phyloP scores from a whole-genome alignment of 192 early-diverging fungal genomes.

The Dissophora ornata region DNA sequence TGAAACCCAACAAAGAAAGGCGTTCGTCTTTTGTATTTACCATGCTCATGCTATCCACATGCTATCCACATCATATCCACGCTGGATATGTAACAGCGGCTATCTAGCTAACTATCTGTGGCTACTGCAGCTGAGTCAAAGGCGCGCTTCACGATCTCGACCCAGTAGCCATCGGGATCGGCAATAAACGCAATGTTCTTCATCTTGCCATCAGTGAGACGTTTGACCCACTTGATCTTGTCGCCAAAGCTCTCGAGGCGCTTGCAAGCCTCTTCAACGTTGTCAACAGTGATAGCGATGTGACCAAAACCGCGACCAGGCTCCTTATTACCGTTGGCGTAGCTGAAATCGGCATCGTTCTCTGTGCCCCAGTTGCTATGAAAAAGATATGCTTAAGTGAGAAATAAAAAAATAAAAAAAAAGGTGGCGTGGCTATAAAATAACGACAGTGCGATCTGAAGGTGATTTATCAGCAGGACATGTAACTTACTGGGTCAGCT shows the following conservation, averaged over 20 bases:
- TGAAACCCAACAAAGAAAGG: too few species aligned
- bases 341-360: slow-evolving; percentile 67
- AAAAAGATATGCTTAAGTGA: too few species aligned
- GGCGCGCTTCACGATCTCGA: slow-evolving; percentile 63
- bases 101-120: too few species aligned
- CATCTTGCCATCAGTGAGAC: slow-evolving; percentile 79
- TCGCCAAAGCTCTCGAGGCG: slow-evolving; percentile 78
- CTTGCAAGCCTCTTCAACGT: slow-evolving; percentile 80
- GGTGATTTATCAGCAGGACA: too few species aligned
- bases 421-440: too few species aligned
- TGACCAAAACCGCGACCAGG: slow-evolving; percentile 83
- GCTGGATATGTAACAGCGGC: too few species aligned
- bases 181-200: slow-evolving; percentile 86
- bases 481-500: slow-evolving; percentile 84
- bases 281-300: slow-evolving; percentile 82
- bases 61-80: too few species aligned
- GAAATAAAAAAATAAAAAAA: background rate
- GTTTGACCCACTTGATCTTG: slow-evolving; percentile 82
- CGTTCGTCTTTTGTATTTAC: too few species aligned
- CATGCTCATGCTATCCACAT: too few species aligned
- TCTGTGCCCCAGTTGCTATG: slow-evolving; percentile 84
- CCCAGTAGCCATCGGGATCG: slow-evolving; percentile 89
- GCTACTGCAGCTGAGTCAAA: too few species aligned
- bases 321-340: slow-evolving; percentile 79
- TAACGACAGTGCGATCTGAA: too few species aligned